Base-by-base conservation (phyloP, 2,329 filamentous ascomycete genomes). In the Penicillium brevicompactum region DNA sequence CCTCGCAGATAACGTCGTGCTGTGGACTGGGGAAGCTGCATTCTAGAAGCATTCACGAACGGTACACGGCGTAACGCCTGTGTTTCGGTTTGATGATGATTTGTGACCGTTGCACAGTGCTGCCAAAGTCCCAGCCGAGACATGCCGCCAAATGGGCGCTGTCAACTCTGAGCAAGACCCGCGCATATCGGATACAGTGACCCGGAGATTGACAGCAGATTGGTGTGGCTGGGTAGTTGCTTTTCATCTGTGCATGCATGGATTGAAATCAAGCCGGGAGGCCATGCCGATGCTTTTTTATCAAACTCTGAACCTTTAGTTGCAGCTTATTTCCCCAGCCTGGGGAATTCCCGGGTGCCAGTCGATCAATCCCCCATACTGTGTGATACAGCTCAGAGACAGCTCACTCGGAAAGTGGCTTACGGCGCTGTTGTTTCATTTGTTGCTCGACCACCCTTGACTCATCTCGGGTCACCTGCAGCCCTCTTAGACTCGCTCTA, bases 401-500 rank as follows among this genome's bases (percentile, higher is more conserved):
- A 56, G 53, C 44, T 51, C 38, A 37, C 49, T 51, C 27, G 9
- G 13, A 43, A 2, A 11, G 52, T 59, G 53, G 53, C 56, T 57
- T 51, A 43, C 34, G 31, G 46, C 31, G 37, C 40, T 27, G 46
- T 16, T 43, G 56, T 65, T 65, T 60, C 53, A 63, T 63, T 61
- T 61, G 61, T 64, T 48, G 31, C 48, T 57, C 32, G 49, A 31
- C 53, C 56, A 46, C 41, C 51, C 60, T 58, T 51, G 58, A 58
- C 41, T 61, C 54, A 58, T 55, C 54, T 62, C 56, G 51, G 63
- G 63, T 65, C 63, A 65, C 61, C 63, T 65, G 63, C 61, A 61
- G 59, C 56, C 43, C 52, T 47, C 57, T 55, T 51, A 62, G 60
- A 58, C 53, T 63, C 54, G 51, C 53, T 49, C 58, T 64, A 61